phyloP scores from a whole-genome alignment of 306 rosid species.

The Dalbergia oliveri region DNA sequence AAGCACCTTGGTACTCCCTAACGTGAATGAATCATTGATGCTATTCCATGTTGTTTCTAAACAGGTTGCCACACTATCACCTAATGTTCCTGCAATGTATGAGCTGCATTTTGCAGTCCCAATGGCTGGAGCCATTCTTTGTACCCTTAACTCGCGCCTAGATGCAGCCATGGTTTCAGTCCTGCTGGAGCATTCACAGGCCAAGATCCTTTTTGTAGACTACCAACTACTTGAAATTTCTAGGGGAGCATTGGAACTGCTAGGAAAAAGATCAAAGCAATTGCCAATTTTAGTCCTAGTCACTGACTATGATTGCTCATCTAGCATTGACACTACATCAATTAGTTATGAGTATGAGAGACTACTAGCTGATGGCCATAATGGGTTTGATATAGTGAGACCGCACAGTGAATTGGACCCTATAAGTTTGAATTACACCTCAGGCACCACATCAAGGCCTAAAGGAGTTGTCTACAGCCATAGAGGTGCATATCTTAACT shows the following conservation, averaged over 20 bases:
- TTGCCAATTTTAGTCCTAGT: constrained; percentile 68
- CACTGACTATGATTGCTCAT: constrained; percentile 53
- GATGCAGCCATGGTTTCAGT: constrained; percentile 67
- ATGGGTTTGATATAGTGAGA: constrained; percentile 59
- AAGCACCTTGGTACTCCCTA: not conserved
- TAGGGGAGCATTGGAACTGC: constrained; percentile 60
- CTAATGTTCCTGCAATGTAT: constrained; percentile 89
- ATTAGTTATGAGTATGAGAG: constrained; percentile 67
- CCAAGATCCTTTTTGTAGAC: constrained; percentile 80
- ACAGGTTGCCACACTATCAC: constrained; percentile 86
- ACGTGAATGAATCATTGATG: constrained; percentile 22
- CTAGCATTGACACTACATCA: constrained; percentile 40
- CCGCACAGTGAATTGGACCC: constrained; percentile 87
- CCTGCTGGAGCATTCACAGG: constrained; percentile 70
- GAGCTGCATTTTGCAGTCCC: constrained; percentile 97
- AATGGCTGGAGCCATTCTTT: constrained; percentile 88
- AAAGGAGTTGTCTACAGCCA: constrained; percentile 89
- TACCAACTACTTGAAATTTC: constrained; percentile 69
- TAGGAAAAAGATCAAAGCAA: constrained; percentile 39
- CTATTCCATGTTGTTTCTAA: constrained; percentile 37
- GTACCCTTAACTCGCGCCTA: constrained; percentile 74
- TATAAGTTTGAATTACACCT: constrained; percentile 83
- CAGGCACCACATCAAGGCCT: constrained; percentile 92
- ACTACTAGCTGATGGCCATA: constrained; percentile 53
- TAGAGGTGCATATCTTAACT: constrained; percentile 85